Evolutionary conservation across 176 grass and related monocot genomes (phyloP), one percentile per base, ranked within the genome.

Genomic region (Ampelocalamus luodianensis): DNA sequence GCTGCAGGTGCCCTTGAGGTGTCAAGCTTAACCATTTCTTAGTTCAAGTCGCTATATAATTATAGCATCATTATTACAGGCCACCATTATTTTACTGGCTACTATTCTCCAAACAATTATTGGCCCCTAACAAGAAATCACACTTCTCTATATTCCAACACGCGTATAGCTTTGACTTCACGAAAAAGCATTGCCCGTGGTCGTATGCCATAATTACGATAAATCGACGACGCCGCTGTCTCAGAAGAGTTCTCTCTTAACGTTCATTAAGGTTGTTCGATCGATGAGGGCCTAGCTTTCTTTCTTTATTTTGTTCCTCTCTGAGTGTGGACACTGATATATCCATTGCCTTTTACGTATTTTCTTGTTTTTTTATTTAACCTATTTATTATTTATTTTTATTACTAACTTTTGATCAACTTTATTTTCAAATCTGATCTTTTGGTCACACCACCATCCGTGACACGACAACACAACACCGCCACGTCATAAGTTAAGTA

Each of bases 251-350:
- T 40, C 20, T 8, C 22, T 82, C 50, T 70, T 59, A 59, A 32
- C 80, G 53, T 62, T 82, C 65, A 65, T 64, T 74, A 89, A 85
- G 82, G 87, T 89, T 85, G 68, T 36, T 66, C 23, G 74, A 71
- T 53, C 32, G 74, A 71, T 53, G n/a, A 26, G 5, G 23, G 38
- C 59, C 3, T 77, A 17, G 42, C 58, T 44, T 40, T 7, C 23
- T 50, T 50, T 36, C 49, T 50, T 36, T 22, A 6, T 22, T 48
- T 75, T 67, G 81, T 72, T 88, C 45, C 7, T 14, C 37, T 6
- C 17, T 20, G 54, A 27, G 67, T 68, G 48, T 68, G 48, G 32
- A 65, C 18, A 43, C 17, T 8, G 0, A 46, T 68, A 42, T 4
- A 42, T 65, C 0, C 34, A 59, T 12, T 54, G 32, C 39, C 44